A percentile compares a stretch with the other conserved stretches of the same genome.
These are phyloP conservation scores for Barbatosphaeria neglecta DNA, from an alignment of 495 filamentous ascomycete species.

Conservation along the genomic window DNA sequence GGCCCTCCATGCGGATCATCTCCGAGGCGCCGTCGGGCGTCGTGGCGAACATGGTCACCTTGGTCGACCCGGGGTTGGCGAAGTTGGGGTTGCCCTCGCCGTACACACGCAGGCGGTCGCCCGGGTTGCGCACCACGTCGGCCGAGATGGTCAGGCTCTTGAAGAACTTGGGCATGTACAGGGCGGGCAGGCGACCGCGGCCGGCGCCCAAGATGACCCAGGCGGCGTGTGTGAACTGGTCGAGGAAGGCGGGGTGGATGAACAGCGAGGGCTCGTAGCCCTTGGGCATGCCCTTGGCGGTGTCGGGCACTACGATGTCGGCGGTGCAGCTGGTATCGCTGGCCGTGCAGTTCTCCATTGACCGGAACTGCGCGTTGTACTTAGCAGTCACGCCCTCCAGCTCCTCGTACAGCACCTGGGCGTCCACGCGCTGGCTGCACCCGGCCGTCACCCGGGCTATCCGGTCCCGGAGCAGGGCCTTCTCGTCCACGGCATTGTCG, in stretches of 20 bases:
- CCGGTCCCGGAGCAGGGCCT: not conserved
- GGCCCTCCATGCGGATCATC: slow-evolving; percentile 17
- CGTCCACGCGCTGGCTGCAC: slow-evolving; percentile 10
- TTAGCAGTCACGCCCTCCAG: slow-evolving; percentile 19
- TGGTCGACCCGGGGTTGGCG: slow-evolving; percentile 13
- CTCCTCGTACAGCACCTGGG: slow-evolving; percentile 15
- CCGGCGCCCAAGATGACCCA: slow-evolving; percentile 34
- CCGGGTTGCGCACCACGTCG: slow-evolving; percentile 6
- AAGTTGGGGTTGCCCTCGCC: slow-evolving; percentile 14
- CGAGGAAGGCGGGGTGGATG: slow-evolving; percentile 38
- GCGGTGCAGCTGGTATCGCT: slow-evolving; percentile 11
- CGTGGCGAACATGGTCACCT: slow-evolving; percentile 17
- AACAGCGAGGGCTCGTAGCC: slow-evolving; percentile 27
- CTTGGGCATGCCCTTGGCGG: slow-evolving; percentile 26
- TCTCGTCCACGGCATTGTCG: slow-evolving; percentile 4
- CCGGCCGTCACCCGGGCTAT: not conserved
- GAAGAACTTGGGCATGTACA: slow-evolving; percentile 34
- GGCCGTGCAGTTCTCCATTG: slow-evolving; percentile 16
- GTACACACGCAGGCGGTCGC: slow-evolving; percentile 15
- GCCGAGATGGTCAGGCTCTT: slow-evolving; percentile 19
- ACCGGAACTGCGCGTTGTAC: slow-evolving; percentile 26
- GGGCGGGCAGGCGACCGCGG: slow-evolving; percentile 21
- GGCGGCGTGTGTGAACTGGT: slow-evolving; percentile 26
- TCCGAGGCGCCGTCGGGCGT: slow-evolving; percentile 13
- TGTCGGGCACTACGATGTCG: slow-evolving; percentile 24